A percentile compares a stretch with the other conserved stretches of the same genome.
Conservation (phyloP, 805 yeast genomes). For the Debaryomyces castellii region DNA sequence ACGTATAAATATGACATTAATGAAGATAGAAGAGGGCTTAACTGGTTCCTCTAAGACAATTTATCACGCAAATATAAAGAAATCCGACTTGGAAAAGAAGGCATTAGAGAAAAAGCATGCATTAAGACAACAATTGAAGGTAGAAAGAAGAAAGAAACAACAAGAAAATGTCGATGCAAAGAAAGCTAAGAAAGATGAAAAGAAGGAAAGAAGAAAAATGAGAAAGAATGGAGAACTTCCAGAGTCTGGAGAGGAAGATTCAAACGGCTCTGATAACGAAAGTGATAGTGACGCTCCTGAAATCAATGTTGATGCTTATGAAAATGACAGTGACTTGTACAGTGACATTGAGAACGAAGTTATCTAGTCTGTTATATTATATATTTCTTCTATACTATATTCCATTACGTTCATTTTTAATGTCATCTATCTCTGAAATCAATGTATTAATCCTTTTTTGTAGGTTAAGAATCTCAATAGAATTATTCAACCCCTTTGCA, state of each 20-base stretch:
- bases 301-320: slow-evolving; percentile 46
- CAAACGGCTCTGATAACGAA: slow-evolving; percentile 18
- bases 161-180: slow-evolving; percentile 74
- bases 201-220: slow-evolving; percentile 65
- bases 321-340: slow-evolving; percentile 49
- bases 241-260: slow-evolving; percentile 19
- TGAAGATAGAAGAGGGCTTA: slow-evolving; percentile 87
- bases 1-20: slow-evolving; percentile 67
- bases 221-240: slow-evolving; percentile 38
- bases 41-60: slow-evolving; percentile 85
- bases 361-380: not conserved
- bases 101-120: slow-evolving; percentile 68
- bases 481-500: slow-evolving; percentile 23
- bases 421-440: slow-evolving; percentile 5
- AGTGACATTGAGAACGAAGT: slow-evolving; percentile 28
- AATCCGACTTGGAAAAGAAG: slow-evolving; percentile 59
- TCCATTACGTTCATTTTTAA: not conserved
- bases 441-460: slow-evolving; percentile 17
- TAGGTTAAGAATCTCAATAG: slow-evolving; percentile 21
- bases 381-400: not conserved
- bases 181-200: slow-evolving; percentile 69
- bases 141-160: slow-evolving; percentile 73
- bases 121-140: slow-evolving; percentile 58
- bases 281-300: slow-evolving; percentile 32
- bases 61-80: slow-evolving; percentile 71